Evolutionary conservation across 371 early-diverging fungal genomes (phyloP), one percentile per base, ranked within the genome.

Genomic region (Blakeslea trispora): DNA sequence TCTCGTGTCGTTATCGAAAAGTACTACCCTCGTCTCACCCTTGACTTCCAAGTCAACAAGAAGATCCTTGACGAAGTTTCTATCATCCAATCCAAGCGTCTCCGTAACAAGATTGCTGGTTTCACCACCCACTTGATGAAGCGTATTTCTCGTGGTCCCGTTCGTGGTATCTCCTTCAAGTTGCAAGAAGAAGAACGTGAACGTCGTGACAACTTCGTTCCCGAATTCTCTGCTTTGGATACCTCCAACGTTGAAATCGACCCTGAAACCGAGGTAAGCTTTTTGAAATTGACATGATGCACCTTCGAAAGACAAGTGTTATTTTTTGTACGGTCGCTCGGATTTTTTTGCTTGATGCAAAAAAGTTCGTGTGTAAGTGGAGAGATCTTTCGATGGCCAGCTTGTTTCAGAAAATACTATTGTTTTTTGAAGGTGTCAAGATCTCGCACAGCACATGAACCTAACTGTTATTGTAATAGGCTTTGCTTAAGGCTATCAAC

Each of bases 21-120:
- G 91, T 99, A 99, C 93, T 99, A 99, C 79, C 95, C 97, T 64
- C 91, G 97, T 70, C 92, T 99, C 64, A 98, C 97, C 66, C 86
- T 95, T 64, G 99, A 99, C 79, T 99, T 99, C 93, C 99, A 99
- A 82, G 94, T 97, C 87, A 99, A 99, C 95, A 98, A 99, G 93
- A 91, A 91, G 81, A 95, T 99, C 77, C 88, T 91, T 75, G 91
- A 92, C 80, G 99, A 98, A 80, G 98, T 99, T 56, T 96, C 99
- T 67, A 91, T 96, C 77, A 97, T 99, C 69, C 85, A 96, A 66
- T 92, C 98, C 75, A 99, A 99, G 94, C 95, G 98, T 72, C 92
- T 99, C 72, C 93, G 99, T 81, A 99, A 99, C 92, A 97, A 99
- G 91, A 97, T 99, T 72, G 99, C 99, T 69, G 99, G 99, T 69